Percentiles rank a stretch among this genome's conserved stretches.
phyloP scores from a whole-genome alignment of 2,329 filamentous ascomycete species.

The Aspergillus oerlinghausenensis region DNA sequence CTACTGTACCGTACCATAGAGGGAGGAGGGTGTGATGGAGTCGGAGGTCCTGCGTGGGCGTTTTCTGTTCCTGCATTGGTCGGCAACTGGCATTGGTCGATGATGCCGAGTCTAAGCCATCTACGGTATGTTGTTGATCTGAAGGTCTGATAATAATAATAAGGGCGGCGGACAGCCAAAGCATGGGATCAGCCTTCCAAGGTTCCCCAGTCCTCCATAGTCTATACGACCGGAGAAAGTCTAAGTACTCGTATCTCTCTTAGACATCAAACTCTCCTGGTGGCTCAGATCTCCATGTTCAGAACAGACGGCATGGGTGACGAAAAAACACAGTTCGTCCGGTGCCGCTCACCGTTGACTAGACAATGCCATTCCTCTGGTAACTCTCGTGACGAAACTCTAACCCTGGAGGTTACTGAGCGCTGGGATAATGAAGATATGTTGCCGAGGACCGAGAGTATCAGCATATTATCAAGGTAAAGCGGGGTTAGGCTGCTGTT shows the following conservation, averaged over 20 bases:
- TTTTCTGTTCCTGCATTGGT: background rate
- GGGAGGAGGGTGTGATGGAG: background rate
- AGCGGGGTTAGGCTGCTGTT: background rate
- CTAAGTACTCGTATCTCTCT: background rate
- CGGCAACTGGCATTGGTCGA: constrained; percentile 7
- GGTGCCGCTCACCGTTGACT: background rate
- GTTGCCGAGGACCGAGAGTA: background rate
- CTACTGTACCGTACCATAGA: background rate
- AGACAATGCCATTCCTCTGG: background rate
- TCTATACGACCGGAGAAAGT: background rate
- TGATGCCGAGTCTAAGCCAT: constrained; percentile 9
- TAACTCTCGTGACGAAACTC: background rate
- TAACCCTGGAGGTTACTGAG: background rate
- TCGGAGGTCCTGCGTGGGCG: background rate
- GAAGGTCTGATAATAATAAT: too few species aligned
- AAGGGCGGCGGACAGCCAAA: background rate
- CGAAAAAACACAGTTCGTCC: background rate
- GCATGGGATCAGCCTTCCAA: constrained; percentile 13
- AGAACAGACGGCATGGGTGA: background rate
- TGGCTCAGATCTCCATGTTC: background rate
- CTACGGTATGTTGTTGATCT: constrained; percentile 8
- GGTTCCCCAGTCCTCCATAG: constrained; percentile 4
- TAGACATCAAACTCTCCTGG: background rate
- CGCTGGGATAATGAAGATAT: background rate
- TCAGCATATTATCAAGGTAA: background rate